Evolutionary conservation across 2,329 filamentous ascomycete species (phyloP).

Genomic region (Pseudovirgaria hyperparasitica): DNA sequence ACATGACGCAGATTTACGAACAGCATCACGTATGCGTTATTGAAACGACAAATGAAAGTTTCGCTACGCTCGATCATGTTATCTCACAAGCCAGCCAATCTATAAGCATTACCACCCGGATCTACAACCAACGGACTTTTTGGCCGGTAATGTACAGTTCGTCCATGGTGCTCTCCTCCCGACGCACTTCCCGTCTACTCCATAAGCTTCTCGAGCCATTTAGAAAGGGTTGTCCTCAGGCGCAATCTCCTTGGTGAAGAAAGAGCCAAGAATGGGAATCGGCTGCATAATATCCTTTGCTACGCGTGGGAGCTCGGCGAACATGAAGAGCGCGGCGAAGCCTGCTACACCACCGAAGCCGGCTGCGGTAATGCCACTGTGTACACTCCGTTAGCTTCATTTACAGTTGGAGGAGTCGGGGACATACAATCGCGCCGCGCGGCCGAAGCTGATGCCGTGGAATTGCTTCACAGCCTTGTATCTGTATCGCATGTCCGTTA

Average conservation of each 20-base stretch:
- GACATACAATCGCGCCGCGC: slow-evolving; percentile 34
- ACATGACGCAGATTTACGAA: too few species aligned
- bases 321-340: slow-evolving; percentile 50
- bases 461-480: slow-evolving; percentile 37
- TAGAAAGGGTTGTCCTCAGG: slow-evolving; percentile 53
- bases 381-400: slow-evolving; percentile 5
- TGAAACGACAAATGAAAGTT: too few species aligned
- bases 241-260: slow-evolving; percentile 44
- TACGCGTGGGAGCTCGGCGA: slow-evolving; percentile 50
- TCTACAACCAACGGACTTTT: neutral
- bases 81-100: too few species aligned
- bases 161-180: neutral
- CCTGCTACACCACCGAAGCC: slow-evolving; percentile 45
- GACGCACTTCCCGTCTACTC: slow-evolving; percentile 1
- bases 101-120: too few species aligned
- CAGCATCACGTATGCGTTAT: too few species aligned
- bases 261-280: slow-evolving; percentile 43
- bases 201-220: slow-evolving; percentile 3
- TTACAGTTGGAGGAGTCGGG: neutral
- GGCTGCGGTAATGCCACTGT: slow-evolving; percentile 31
- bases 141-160: too few species aligned
- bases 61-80: too few species aligned
- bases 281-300: slow-evolving; percentile 49
- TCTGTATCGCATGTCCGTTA: slow-evolving; percentile 22
- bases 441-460: slow-evolving; percentile 35